Evolutionary conservation across 2,329 filamentous ascomycete genomes (phyloP).

Genomic region (Neonectria neomacrospora): DNA sequence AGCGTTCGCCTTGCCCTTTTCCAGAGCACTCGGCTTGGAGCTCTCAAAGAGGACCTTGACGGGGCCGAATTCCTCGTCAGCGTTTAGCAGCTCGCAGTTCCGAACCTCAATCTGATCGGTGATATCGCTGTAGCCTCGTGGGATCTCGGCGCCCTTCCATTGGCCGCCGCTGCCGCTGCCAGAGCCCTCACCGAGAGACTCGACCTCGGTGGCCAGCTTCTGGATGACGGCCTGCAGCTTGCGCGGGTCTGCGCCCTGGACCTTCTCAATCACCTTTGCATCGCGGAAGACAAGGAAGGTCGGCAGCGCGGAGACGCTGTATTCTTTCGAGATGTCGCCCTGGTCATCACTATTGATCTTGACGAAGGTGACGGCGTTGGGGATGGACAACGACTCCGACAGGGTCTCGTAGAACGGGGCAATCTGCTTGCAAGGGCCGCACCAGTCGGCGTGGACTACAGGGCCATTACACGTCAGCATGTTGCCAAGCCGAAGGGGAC

Average conservation of each 20-base stretch:
- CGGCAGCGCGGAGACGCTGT: slow-evolving; percentile 80
- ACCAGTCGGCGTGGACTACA: slow-evolving; percentile 89
- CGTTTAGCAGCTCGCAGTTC: slow-evolving; percentile 88
- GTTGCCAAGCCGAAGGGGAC: slow-evolving; percentile 16
- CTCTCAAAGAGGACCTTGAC: slow-evolving; percentile 80
- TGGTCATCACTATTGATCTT: slow-evolving; percentile 88
- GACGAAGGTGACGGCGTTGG: slow-evolving; percentile 81
- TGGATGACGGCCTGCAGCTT: slow-evolving; percentile 77
- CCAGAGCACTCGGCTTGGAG: slow-evolving; percentile 72
- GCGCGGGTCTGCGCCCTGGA: slow-evolving; percentile 78
- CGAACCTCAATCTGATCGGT: slow-evolving; percentile 83
- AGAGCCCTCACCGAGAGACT: slow-evolving; percentile 60
- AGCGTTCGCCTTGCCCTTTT: slow-evolving; percentile 62
- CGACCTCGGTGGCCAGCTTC: slow-evolving; percentile 75
- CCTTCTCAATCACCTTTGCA: slow-evolving; percentile 72
- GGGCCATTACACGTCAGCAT: slow-evolving; percentile 32
- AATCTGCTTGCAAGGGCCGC: slow-evolving; percentile 84
- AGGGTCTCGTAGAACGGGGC: slow-evolving; percentile 85
- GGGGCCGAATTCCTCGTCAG: slow-evolving; percentile 78
- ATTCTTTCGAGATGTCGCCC: slow-evolving; percentile 76
- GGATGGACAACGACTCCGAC: slow-evolving; percentile 74
- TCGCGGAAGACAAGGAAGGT: slow-evolving; percentile 92
- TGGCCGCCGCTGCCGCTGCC: slow-evolving; percentile 53
- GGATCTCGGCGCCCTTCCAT: slow-evolving; percentile 81
- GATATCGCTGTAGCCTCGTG: slow-evolving; percentile 85